Percentiles rank a stretch among this genome's conserved stretches.
Conservation (phyloP, 2,329 filamentous ascomycete species). For the Septoria petroselini region DNA sequence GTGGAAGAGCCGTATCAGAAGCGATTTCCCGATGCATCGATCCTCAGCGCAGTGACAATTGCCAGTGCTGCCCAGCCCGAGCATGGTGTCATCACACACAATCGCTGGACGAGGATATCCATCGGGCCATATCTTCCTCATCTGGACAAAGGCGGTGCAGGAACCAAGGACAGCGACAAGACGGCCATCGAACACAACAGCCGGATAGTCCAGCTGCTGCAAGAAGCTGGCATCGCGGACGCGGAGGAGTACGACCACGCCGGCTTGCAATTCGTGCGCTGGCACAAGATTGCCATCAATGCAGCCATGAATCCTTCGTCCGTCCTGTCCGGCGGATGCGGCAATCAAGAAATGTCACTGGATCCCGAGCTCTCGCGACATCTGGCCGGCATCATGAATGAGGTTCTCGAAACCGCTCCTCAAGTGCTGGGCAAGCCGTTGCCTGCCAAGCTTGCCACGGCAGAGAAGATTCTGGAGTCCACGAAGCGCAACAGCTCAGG, state of each 20-base stretch:
- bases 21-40: constrained; percentile 59
- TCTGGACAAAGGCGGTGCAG: constrained; percentile 38
- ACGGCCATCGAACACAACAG: constrained; percentile 42
- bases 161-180: constrained; percentile 27
- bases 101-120: constrained; percentile 70
- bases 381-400: constrained; percentile 64
- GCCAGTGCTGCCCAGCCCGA: constrained; percentile 64
- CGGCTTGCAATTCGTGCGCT: constrained; percentile 66
- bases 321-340: constrained; percentile 62
- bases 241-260: constrained; percentile 62
- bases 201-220: constrained; percentile 55
- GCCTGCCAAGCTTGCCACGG: constrained; percentile 58
- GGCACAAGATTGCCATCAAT: constrained; percentile 77
- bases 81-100: constrained; percentile 64
- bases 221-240: constrained; percentile 62
- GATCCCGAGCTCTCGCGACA: constrained; percentile 63
- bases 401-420: constrained; percentile 64
- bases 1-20: constrained; percentile 64
- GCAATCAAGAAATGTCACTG: constrained; percentile 63
- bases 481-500: constrained; percentile 61
- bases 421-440: constrained; percentile 61
- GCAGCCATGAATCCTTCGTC: constrained; percentile 71
- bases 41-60: constrained; percentile 67
- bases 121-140: constrained; percentile 63
- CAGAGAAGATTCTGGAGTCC: constrained; percentile 61